phyloP scores from a whole-genome alignment of 1,284 basidiomycete genomes.

The Erythrobasidium hasegawianum region DNA sequence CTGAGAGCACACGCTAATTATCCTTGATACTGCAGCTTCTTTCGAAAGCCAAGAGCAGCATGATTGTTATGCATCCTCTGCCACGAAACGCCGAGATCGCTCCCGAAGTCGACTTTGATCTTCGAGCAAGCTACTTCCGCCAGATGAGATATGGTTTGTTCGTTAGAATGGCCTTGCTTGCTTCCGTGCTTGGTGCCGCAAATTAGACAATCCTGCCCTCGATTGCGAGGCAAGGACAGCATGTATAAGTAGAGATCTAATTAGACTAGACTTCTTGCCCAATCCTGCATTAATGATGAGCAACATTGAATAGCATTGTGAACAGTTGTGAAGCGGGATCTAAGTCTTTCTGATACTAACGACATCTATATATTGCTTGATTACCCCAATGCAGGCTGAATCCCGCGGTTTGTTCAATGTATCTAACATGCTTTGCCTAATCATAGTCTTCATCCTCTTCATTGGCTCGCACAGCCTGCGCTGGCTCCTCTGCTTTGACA shows the following conservation, averaged over 20 bases:
- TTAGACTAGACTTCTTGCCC: not conserved
- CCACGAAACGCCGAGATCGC: constrained; percentile 96
- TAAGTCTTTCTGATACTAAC: too few species aligned
- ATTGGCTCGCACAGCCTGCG: not conserved
- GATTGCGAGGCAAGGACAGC: too few species aligned
- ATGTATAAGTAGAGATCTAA: too few species aligned
- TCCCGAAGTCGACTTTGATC: constrained; percentile 96
- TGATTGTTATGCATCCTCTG: constrained; percentile 98
- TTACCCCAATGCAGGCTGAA: too few species aligned
- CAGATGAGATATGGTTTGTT: constrained; percentile 98
- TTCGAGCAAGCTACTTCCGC: constrained; percentile 93
- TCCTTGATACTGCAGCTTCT: constrained; percentile 32
- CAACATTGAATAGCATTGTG: too few species aligned
- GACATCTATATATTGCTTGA: too few species aligned
- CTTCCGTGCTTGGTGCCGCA: constrained; percentile 27
- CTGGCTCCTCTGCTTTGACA: not conserved
- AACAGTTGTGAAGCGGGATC: too few species aligned
- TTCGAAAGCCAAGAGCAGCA: constrained; percentile 63
- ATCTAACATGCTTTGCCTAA: too few species aligned
- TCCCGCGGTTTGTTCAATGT: too few species aligned
- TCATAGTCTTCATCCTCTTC: constrained; percentile 35
- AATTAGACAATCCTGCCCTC: too few species aligned
- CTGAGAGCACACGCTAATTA: not conserved
- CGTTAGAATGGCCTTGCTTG: constrained; percentile 55
- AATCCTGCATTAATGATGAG: too few species aligned